Percentiles rank a stretch among this genome's conserved stretches.
Conservation (phyloP, 2,329 filamentous ascomycete species). For the Penicillium brasilianum region DNA sequence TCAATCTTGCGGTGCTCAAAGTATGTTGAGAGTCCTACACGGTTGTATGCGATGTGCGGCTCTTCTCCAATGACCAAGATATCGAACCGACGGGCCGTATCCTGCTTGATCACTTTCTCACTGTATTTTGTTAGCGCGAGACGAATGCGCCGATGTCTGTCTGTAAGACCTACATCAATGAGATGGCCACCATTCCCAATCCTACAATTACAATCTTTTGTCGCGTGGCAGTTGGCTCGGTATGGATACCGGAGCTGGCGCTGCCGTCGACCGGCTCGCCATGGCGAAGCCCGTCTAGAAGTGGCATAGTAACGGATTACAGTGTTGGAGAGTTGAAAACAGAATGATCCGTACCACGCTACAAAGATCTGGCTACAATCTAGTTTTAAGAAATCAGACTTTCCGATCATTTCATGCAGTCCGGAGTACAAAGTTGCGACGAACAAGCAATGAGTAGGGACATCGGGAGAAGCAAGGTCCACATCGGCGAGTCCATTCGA, state of each 20-base stretch:
- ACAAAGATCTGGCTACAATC: constrained; percentile 11
- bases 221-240: constrained; percentile 22
- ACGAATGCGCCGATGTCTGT: constrained; percentile 26
- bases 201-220: constrained; percentile 83
- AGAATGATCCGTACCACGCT: constrained; percentile 6
- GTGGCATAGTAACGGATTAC: constrained; percentile 31
- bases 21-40: constrained; percentile 86
- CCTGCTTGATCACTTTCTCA: constrained; percentile 86
- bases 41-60: constrained; percentile 85
- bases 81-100: constrained; percentile 77
- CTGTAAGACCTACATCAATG: constrained; percentile 73
- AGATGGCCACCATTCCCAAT: constrained; percentile 88
- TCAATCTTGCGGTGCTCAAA: constrained; percentile 86
- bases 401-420: too few relatives aligned
- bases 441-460: background rate
- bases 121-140: constrained; percentile 52
- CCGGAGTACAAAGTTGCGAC: background rate
- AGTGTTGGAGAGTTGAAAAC: constrained; percentile 7
- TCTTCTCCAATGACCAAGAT: constrained; percentile 88
- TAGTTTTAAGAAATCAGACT: constrained; percentile 15
- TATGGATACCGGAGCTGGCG: constrained; percentile 17
- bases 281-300: constrained; percentile 36
- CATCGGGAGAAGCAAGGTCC: constrained; percentile 1
- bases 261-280: constrained; percentile 33
- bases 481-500: constrained; percentile 5